Conservation (phyloP, 768 basidiomycete genomes). For the Candolleomyces aberdarensis region DNA sequence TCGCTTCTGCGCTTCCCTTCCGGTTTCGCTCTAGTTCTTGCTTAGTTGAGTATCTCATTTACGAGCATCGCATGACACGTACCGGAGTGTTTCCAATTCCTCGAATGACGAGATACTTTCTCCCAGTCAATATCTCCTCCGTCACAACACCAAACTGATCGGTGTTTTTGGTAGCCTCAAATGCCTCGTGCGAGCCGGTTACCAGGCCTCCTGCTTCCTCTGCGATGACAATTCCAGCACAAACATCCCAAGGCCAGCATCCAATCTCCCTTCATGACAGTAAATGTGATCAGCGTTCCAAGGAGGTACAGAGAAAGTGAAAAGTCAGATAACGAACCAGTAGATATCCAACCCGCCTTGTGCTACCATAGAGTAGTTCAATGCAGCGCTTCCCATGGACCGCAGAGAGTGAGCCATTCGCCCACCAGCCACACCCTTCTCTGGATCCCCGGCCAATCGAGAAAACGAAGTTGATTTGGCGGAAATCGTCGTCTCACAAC, state of each 20-base stretch:
- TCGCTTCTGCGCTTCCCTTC: slow-evolving; percentile 68
- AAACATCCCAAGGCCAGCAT: slow-evolving; percentile 83
- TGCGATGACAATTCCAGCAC: slow-evolving; percentile 88
- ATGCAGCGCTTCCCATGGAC: slow-evolving; percentile 78
- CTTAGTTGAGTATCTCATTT: neutral
- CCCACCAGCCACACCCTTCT: slow-evolving; percentile 60
- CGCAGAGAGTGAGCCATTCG: slow-evolving; percentile 85
- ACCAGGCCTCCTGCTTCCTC: slow-evolving; percentile 85
- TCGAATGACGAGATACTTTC: slow-evolving; percentile 79
- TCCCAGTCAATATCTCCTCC: slow-evolving; percentile 67
- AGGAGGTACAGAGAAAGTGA: neutral
- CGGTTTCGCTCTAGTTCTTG: slow-evolving; percentile 50
- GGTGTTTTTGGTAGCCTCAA: slow-evolving; percentile 33
- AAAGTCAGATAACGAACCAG: slow-evolving; percentile 50
- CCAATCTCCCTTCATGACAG: slow-evolving; percentile 68
- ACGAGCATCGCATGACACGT: slow-evolving; percentile 15
- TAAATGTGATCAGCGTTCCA: neutral
- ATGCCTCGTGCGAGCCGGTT: slow-evolving; percentile 60
- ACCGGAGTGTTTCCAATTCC: slow-evolving; percentile 61
- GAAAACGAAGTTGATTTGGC: slow-evolving; percentile 67
- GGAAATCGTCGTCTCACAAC: slow-evolving; percentile 47
- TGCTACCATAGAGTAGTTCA: slow-evolving; percentile 83
- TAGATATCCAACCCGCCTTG: slow-evolving; percentile 87
- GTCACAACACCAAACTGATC: slow-evolving; percentile 58
- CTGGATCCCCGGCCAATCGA: slow-evolving; percentile 70